These are phyloP conservation scores for Capronia americana DNA, from an alignment of 2,329 filamentous ascomycete genomes.

Conservation along the genomic window DNA sequence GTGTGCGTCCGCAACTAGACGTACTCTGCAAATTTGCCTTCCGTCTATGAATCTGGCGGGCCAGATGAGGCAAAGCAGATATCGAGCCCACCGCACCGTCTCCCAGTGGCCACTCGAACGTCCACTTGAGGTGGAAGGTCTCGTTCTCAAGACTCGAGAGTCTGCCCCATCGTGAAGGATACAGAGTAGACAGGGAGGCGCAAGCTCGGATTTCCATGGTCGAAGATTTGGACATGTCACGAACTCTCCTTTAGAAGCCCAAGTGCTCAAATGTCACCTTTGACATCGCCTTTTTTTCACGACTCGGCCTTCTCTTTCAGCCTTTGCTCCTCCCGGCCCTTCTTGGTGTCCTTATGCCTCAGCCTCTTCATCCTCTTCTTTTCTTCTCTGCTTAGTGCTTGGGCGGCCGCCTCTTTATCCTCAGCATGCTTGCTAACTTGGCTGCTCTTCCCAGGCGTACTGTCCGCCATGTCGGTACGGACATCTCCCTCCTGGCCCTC, in stretches of 20 bases:
- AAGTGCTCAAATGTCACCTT: not conserved
- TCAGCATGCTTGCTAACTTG: not conserved
- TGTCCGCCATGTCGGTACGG: not conserved
- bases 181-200: not conserved
- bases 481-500: not conserved
- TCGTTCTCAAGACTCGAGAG: not conserved
- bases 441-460: not conserved
- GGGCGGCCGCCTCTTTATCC: not conserved
- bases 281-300: not conserved
- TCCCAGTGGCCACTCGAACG: not conserved
- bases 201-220: not conserved
- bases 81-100: not conserved
- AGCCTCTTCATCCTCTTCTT: slow-evolving; percentile 31
- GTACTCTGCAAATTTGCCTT: not conserved
- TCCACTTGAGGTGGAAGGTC: not conserved
- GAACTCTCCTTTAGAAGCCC: not conserved
- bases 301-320: slow-evolving; percentile 15
- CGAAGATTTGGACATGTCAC: not conserved
- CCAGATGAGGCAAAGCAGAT: not conserved
- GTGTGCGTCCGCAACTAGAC: not conserved
- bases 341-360: slow-evolving; percentile 25
- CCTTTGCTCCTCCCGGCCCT: slow-evolving; percentile 17
- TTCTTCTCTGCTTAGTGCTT: slow-evolving; percentile 27
- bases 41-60: not conserved
- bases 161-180: not conserved